Evolutionary conservation across 148 eudicot species (phyloP), one percentile per base, ranked within the genome.

Genomic region (Pouteria glomerata): DNA sequence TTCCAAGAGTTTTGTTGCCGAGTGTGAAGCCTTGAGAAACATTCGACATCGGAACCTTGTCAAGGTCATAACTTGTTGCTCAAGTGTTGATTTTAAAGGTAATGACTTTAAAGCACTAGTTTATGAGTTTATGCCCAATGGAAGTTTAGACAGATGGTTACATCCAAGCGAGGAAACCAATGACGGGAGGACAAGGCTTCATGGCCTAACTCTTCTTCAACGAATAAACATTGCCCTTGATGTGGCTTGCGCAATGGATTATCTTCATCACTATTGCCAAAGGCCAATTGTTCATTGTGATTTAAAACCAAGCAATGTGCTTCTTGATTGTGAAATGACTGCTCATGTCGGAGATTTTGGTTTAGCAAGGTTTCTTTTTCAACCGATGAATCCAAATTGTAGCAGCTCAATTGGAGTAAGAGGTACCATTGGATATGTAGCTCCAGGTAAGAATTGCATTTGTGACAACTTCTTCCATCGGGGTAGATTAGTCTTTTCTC

Each of bases 361-460:
- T 37, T 18, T 70, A 26, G 29, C 73, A 26, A 70, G 63, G 39
- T 70, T 70, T 6, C 29, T 57, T 57, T 13, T 26, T 1, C 29
- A 39, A n/a, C 37, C 8, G 12, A 39, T 18, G 2, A 24, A n/a
- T n/a, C n/a, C 50, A 69, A 70, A 57, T 26, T n/a, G n/a, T n/a
- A n/a, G n/a, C 1, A 29, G 50, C 15, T 39, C 73, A 6, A 19
- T 26, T 18, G 73, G 63, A n/a, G 18, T 69, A 8, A 55, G 34
- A 56, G 73, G 73, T 55, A 37, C 73, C 37, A 15, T 69, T 16
- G 73, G 73, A 12, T 70, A 70, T 41, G 57, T 34, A 5, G 51
- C 73, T 19, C 73, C 73, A 55, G 73, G 63, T 68, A 52, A 69
- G n/a, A n/a, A n/a, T n/a, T n/a, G n/a, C n/a, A n/a, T n/a, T n/a